Evolutionary conservation across 2,329 filamentous ascomycete species (phyloP).

Genomic region (Herpomyces periplanetae): DNA sequence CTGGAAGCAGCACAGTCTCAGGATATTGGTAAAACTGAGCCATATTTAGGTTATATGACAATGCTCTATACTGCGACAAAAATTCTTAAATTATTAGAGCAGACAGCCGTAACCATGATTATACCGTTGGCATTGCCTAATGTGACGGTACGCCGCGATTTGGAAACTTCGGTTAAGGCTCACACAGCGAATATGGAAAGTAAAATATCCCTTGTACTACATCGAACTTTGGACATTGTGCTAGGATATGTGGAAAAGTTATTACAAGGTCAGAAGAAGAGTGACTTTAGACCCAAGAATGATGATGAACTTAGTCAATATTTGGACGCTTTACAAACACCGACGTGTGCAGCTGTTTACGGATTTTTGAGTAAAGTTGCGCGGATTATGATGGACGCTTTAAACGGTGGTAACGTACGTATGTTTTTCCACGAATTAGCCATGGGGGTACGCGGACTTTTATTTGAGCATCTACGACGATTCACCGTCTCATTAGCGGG

Average conservation of each 20-base stretch:
- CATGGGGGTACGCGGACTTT: slow-evolving; percentile 28
- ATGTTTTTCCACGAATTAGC: slow-evolving; percentile 52
- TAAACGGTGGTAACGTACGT: slow-evolving; percentile 50
- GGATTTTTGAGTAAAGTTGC: slow-evolving; percentile 33
- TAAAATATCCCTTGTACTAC: slow-evolving; percentile 31
- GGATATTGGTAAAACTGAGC: slow-evolving; percentile 42
- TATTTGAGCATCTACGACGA: slow-evolving; percentile 76
- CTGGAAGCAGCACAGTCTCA: slow-evolving; percentile 31
- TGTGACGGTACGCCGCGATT: slow-evolving; percentile 52
- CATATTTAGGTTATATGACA: slow-evolving; percentile 47
- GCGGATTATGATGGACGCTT: slow-evolving; percentile 19
- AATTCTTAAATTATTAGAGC: slow-evolving; percentile 68
- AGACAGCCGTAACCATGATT: slow-evolving; percentile 58
- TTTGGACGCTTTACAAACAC: slow-evolving; percentile 41
- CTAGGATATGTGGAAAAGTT: slow-evolving; percentile 34
- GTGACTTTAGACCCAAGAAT: slow-evolving; percentile 59
- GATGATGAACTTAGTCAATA: slow-evolving; percentile 15
- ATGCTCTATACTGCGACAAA: slow-evolving; percentile 42
- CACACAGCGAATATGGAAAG: slow-evolving; percentile 43
- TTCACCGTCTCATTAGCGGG: slow-evolving; percentile 76
- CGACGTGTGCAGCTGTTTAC: slow-evolving; percentile 42
- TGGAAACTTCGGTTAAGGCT: slow-evolving; percentile 39
- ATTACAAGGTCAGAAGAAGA: slow-evolving; percentile 39
- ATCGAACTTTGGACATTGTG: slow-evolving; percentile 27
- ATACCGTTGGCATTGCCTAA: slow-evolving; percentile 61